Base-by-base conservation (phyloP, 2,329 filamentous ascomycete species). In the Mycosphaerelloides madeirae region DNA sequence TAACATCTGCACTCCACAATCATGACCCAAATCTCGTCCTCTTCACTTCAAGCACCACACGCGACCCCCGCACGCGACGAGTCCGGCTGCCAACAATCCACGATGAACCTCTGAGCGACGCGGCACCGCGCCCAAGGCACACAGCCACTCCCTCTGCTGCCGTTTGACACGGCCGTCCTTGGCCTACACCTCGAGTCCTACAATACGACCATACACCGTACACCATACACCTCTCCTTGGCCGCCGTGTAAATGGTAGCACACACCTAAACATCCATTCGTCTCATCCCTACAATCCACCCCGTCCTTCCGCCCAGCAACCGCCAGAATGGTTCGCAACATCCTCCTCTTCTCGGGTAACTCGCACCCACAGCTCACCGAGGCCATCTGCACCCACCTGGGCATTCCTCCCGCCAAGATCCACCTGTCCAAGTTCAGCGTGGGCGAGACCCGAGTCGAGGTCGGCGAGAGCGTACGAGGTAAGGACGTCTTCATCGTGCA, bases 401-500 rank as follows among this genome's bases (percentile, higher is more conserved):
- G 90, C 58, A 82, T 98, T 43, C 84, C 88, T n/a, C 76, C 81
- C 15, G 87, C 88, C 57, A 84, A 89, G 62, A 85, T 91, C 57
- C 81, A 90, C 50, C 81, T 97, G 38, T 80, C 77, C 64, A 96
- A 96, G 72, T 98, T 98, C 73, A 87, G 89, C 25, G 88, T 93
- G 41, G 93, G 93, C 56, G 93, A 97, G 73, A 95, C 87, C 56
- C 83, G 91, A 43, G 91, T 95, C 52, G 93, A 97, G 69, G 95
- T 98, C 62, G 80, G 90, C 66, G 93, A 98, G 69, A 95, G 89
- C 12, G 93, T 98, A 40, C 85, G 93, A 59, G 93, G 87, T 58
- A 98, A 98, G 68, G 93, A 98, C 80, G 93, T 96, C 66, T 98
- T 94, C 73, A 96, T 97, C 65, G 88, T 98, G 61, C 91, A 97